These are phyloP conservation scores for Ecytonucleospora hepatopenaei DNA, from an alignment of 371 early-diverging fungal species.

Conservation along the genomic window DNA sequence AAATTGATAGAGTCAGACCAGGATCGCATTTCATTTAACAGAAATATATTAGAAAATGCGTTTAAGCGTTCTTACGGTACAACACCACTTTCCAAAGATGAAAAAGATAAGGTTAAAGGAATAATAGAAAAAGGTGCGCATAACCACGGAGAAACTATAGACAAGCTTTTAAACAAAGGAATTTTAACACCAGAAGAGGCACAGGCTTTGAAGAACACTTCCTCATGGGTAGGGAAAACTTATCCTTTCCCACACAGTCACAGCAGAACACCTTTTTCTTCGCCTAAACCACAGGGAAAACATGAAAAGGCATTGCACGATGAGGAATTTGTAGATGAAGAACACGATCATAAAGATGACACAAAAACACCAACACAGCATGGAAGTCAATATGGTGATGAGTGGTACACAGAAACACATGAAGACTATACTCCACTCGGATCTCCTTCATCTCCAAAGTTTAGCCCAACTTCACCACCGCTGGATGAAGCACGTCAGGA, in stretches of 20 bases:
- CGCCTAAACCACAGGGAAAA: too few relatives aligned
- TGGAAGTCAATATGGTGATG: not conserved
- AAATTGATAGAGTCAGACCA: not conserved
- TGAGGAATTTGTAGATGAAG: too few relatives aligned
- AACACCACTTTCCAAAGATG: not conserved
- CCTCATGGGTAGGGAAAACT: not conserved
- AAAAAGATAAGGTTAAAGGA: not conserved
- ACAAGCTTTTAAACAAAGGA: constrained; percentile 5
- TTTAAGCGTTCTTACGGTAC: not conserved
- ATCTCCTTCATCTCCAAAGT: not conserved
- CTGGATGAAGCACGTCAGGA: not conserved
- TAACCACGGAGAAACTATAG: constrained; percentile 14
- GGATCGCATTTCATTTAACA: not conserved
- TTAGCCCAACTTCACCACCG: too few relatives aligned
- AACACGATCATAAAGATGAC: too few relatives aligned
- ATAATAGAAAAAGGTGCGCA: constrained; percentile 15
- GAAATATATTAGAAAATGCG: not conserved
- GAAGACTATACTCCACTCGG: not conserved
- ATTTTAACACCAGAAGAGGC: not conserved
- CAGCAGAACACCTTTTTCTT: too few relatives aligned
- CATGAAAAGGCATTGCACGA: too few relatives aligned
- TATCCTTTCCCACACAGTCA: too few relatives aligned
- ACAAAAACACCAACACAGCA: not conserved
- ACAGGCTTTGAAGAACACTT: not conserved
- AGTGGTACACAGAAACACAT: not conserved